These are phyloP conservation scores for Casuarina glauca DNA, from an alignment of 306 rosid genomes.

Conservation along the genomic window DNA sequence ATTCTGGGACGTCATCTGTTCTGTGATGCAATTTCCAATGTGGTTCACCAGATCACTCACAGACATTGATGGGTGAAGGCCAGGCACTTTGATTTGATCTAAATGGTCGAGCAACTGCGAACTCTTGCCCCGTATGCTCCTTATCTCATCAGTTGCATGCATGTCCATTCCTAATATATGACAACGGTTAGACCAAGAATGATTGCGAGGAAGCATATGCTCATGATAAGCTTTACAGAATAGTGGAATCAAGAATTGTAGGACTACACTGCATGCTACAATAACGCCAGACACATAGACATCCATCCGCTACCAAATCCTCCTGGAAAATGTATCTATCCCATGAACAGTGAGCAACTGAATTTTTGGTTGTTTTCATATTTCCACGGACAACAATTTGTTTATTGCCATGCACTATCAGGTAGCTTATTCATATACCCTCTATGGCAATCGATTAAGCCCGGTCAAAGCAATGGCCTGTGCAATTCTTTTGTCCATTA, in stretches of 20 bases:
- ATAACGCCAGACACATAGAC: not conserved
- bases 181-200: constrained; percentile 9
- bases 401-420: no score
- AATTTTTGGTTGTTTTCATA: no score
- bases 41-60: constrained; percentile 66
- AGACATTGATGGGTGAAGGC: constrained; percentile 66
- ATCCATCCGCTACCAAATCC: not conserved
- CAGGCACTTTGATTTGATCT: constrained; percentile 64
- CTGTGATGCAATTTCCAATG: constrained; percentile 62
- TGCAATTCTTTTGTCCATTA: no score
- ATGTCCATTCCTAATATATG: constrained; percentile 37
- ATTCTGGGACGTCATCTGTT: constrained; percentile 47
- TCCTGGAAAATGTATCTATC: not conserved
- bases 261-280: not conserved
- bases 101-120: constrained; percentile 46
- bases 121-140: constrained; percentile 38
- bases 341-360: no score
- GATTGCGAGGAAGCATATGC: not conserved
- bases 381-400: no score
- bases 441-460: no score
- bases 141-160: constrained; percentile 33
- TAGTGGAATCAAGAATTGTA: not conserved
- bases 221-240: not conserved
- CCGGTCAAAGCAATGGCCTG: no score
- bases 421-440: no score